Conservation (phyloP, 352 stramenopile species). For the Phytophthora palmivora region DNA sequence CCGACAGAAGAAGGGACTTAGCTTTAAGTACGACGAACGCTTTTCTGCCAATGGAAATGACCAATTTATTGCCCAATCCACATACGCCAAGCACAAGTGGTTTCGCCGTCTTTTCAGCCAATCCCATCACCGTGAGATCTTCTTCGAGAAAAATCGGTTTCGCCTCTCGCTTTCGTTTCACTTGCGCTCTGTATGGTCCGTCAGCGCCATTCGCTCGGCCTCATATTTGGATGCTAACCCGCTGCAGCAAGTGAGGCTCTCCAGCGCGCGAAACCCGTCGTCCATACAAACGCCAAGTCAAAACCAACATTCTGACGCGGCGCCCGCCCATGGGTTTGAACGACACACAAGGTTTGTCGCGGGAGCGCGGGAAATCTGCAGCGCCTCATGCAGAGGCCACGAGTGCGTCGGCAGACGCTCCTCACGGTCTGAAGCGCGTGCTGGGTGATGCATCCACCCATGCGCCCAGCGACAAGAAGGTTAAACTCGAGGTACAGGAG, state of each 20-base stretch:
- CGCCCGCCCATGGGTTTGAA: conserved; percentile 55
- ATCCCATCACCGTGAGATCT: conserved; percentile 16
- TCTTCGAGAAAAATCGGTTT: conserved; percentile 34
- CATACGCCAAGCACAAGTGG: too few species aligned
- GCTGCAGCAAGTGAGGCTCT: conserved; percentile 7
- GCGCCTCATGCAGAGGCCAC: neutral
- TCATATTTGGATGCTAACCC: conserved; percentile 38
- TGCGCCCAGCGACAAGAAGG: conserved; percentile 54
- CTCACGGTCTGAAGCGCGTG: conserved; percentile 31
- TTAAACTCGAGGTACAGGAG: conserved; percentile 24
- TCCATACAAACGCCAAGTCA: conserved; percentile 48
- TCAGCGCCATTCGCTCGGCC: neutral
- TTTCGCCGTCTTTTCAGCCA: conserved; percentile 18
- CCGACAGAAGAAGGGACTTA: too few species aligned
- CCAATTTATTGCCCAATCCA: too few species aligned
- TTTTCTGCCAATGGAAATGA: too few species aligned
- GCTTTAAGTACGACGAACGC: too few species aligned
- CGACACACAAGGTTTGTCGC: conserved; percentile 37
- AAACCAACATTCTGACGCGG: conserved; percentile 56
- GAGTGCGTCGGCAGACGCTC: neutral
- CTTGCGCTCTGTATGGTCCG: conserved; percentile 18
- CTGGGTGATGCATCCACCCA: conserved; percentile 6
- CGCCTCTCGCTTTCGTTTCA: conserved; percentile 1
- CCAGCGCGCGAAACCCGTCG: conserved; percentile 1
- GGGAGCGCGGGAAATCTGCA: conserved; percentile 28